Percentiles rank a stretch among this genome's conserved stretches.
phyloP scores from a whole-genome alignment of 345 rosid genomes.

The Eucalyptus tenuipes region DNA sequence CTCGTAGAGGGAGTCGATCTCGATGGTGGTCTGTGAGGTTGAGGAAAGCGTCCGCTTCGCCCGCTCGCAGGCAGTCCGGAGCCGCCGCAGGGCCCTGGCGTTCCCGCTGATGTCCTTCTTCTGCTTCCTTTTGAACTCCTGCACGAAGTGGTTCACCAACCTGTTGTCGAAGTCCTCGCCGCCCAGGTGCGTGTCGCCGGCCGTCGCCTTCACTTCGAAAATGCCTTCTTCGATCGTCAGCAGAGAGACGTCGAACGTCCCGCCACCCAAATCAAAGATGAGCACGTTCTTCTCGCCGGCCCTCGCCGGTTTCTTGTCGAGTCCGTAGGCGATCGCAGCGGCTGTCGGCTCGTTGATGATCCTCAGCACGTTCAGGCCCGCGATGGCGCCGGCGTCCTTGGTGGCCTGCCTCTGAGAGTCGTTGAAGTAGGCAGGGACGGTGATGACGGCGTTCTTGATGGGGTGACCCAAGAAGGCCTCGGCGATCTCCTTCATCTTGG shows the following conservation, averaged over 20 bases:
- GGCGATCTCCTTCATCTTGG: conserved; percentile 5
- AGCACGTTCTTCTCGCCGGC: neutral
- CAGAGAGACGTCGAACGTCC: neutral
- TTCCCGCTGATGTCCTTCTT: neutral
- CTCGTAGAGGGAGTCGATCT: neutral
- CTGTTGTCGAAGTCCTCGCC: neutral
- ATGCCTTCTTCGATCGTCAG: neutral
- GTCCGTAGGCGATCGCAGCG: neutral
- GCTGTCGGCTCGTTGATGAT: neutral
- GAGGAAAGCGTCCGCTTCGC: neutral
- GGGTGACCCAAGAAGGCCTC: neutral
- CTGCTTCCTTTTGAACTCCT: neutral
- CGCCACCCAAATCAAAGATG: neutral
- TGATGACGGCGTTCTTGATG: neutral
- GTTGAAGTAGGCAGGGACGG: neutral
- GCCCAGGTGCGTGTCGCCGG: neutral
- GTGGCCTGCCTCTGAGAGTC: neutral
- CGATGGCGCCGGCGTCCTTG: neutral
- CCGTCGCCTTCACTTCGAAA: neutral
- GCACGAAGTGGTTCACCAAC: neutral
- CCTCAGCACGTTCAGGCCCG: neutral
- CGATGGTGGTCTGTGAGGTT: neutral
- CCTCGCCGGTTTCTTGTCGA: neutral
- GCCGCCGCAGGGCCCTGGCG: neutral
- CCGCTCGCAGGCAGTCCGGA: neutral